phyloP scores from a whole-genome alignment of 257 asterid species.

The Coffea canephora region DNA sequence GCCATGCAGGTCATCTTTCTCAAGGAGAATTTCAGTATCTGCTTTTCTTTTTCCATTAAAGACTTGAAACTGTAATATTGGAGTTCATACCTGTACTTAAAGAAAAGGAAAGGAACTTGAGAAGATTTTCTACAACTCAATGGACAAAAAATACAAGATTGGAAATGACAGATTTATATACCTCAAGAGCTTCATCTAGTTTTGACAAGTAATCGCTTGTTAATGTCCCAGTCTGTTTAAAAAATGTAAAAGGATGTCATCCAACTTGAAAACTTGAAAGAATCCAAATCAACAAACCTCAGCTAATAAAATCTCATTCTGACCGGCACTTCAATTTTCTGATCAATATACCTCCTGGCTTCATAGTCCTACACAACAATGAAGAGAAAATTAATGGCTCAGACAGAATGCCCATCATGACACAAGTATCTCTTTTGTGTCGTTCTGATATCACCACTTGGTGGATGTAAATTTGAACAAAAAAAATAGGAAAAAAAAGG shows the following conservation, averaged over 20 bases:
- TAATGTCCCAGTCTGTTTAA: slow-evolving; percentile 64
- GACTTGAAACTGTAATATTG: background rate
- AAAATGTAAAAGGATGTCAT: slow-evolving; percentile 15
- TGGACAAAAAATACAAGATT: background rate
- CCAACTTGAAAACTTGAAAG: slow-evolving; percentile 5
- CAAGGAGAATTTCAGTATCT: background rate
- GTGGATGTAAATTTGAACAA: background rate
- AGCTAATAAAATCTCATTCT: slow-evolving; percentile 24
- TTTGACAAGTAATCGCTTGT: slow-evolving; percentile 68
- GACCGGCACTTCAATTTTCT: slow-evolving; percentile 80
- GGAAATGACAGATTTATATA: slow-evolving; percentile 19
- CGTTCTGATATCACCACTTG: background rate
- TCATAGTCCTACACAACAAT: slow-evolving; percentile 56
- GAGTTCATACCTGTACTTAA: background rate
- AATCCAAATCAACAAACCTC: slow-evolving; percentile 9
- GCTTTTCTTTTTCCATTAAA: background rate
- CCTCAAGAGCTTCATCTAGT: slow-evolving; percentile 85
- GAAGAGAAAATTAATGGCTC: slow-evolving; percentile 2
- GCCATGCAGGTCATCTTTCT: background rate
- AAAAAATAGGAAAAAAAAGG: background rate
- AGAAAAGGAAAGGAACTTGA: background rate
- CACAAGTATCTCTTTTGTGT: background rate
- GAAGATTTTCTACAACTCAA: background rate
- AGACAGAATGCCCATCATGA: background rate
- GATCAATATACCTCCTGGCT: slow-evolving; percentile 73